phyloP scores from a whole-genome alignment of 192 early-diverging fungal genomes.

The Geranomyces michiganensis region DNA sequence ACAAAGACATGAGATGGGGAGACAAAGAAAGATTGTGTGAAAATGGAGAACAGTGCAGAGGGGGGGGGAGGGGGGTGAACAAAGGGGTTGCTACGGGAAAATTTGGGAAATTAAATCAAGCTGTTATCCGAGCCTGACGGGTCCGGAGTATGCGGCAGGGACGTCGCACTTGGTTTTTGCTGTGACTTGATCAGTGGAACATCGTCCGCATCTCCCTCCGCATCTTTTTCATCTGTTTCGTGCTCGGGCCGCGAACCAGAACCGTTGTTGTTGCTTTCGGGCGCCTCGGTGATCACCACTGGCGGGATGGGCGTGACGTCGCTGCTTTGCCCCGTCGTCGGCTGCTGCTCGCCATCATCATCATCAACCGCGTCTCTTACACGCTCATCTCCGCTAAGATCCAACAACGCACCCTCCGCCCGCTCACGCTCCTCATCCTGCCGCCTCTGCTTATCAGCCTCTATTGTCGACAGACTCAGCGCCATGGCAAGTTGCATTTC shows the following conservation, averaged over 20 bases:
- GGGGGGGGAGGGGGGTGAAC: no score
- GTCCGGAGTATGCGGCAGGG: background rate
- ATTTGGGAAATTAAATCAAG: background rate
- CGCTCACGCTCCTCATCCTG: background rate
- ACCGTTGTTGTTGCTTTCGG: background rate
- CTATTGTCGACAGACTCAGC: slow-evolving; percentile 44
- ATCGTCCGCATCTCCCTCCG: background rate
- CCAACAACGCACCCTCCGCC: background rate
- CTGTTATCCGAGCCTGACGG: background rate
- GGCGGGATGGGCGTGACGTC: background rate
- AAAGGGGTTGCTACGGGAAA: no score
- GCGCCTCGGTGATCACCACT: background rate
- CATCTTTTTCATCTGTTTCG: background rate
- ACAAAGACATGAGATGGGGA: no score
- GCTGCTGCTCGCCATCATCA: no score
- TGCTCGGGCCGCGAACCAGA: background rate
- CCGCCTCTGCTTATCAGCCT: slow-evolving; percentile 25
- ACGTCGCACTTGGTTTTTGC: background rate
- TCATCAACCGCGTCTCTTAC: background rate
- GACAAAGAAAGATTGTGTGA: no score
- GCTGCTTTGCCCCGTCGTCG: background rate
- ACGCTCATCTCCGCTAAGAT: background rate
- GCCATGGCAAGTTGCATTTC: slow-evolving; percentile 58
- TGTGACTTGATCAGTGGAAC: slow-evolving; percentile 6
- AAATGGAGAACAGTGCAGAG: no score